These are phyloP conservation scores for Caloboletus firmus DNA, from an alignment of 1,284 basidiomycete genomes.

Conservation along the genomic window DNA sequence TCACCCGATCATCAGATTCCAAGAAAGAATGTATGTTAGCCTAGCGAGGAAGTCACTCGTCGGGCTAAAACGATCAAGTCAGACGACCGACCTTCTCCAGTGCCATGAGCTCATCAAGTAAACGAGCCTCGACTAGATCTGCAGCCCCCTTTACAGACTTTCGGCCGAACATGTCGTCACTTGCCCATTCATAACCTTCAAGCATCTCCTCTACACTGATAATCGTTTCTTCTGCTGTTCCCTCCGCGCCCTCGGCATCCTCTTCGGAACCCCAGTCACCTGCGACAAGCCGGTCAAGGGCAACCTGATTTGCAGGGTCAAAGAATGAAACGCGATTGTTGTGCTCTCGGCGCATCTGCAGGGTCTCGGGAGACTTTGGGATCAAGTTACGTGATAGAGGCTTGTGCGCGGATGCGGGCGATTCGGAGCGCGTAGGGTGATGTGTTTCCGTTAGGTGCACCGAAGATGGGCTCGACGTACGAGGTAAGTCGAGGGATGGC, in stretches of 20 bases:
- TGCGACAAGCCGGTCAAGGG: constrained; percentile 72
- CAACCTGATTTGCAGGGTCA: constrained; percentile 71
- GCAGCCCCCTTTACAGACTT: constrained; percentile 70
- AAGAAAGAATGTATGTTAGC: constrained; percentile 98
- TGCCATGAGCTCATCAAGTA: constrained; percentile 85
- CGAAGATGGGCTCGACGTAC: constrained; percentile 18
- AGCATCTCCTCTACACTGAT: constrained; percentile 97
- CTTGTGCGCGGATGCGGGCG: constrained; percentile 12
- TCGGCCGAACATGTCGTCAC: constrained; percentile 63
- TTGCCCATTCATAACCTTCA: constrained; percentile 96
- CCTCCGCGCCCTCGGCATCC: constrained; percentile 65
- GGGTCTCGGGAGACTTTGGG: constrained; percentile 25
- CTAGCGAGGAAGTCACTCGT: constrained; percentile 31
- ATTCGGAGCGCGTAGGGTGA: constrained; percentile 14
- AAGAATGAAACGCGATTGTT: constrained; percentile 78
- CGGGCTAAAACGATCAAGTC: constrained; percentile 3
- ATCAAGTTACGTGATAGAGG: constrained; percentile 10
- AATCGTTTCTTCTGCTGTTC: constrained; percentile 77
- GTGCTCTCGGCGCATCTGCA: constrained; percentile 49
- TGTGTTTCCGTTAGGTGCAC: constrained; percentile 5
- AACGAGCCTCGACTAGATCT: constrained; percentile 83
- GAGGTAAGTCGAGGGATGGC: constrained; percentile 27
- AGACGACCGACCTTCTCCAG: constrained; percentile 75
- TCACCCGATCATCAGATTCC: constrained; percentile 87
- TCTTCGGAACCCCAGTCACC: constrained; percentile 46